Evolutionary conservation across 345 rosid genomes (phyloP), one percentile per base, ranked within the genome.

Genomic region (Camelina hispida): DNA sequence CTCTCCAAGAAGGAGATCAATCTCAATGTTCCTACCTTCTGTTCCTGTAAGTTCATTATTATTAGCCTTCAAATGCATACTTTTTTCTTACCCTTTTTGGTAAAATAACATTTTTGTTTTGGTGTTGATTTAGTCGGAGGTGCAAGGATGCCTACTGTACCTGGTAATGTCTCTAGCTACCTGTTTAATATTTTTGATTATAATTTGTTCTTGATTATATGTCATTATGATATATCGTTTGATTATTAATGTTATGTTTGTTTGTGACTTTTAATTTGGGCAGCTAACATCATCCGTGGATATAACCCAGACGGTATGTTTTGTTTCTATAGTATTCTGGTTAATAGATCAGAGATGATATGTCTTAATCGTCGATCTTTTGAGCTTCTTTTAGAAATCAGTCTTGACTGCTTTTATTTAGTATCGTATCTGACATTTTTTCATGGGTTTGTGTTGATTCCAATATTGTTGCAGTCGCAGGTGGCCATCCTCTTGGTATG

Each of bases 401-500:
- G 15, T 13, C 28, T 51, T 47, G 1, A 1, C 16, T 16, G 52
- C 8, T 16, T n/a, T 14, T 23, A 23, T 46, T 2, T n/a, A 34
- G 22, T 12, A 18, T 6, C 9, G 57, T 44, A 57, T 44, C 54
- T 69, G 66, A 69, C 66, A 32, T 57, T 18, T 11, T 25, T 57
- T 44, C 6, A 18, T 69, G 65, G 64, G 18, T 68, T 57, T 56
- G 64, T 56, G 73, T 30, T 56, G 43, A 25, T 56, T 57, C 44
- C 20, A 69, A 9, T 25, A 25, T 28, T 30, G 50, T 48, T 60
- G 37, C 66, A 59, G 74, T 46, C 51, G 13, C 50, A 40, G 32
- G 34, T 62, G 35, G 18, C 34, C 34, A 61, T 62, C 68, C 37
- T 62, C 52, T 62, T n/a, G 68, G 68, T 62, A 42, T 14, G 38